A percentile compares a stretch with the other conserved stretches of the same genome.
Evolutionary conservation across 805 yeast genomes (phyloP).

Genomic region (Grigorovia humatica): DNA sequence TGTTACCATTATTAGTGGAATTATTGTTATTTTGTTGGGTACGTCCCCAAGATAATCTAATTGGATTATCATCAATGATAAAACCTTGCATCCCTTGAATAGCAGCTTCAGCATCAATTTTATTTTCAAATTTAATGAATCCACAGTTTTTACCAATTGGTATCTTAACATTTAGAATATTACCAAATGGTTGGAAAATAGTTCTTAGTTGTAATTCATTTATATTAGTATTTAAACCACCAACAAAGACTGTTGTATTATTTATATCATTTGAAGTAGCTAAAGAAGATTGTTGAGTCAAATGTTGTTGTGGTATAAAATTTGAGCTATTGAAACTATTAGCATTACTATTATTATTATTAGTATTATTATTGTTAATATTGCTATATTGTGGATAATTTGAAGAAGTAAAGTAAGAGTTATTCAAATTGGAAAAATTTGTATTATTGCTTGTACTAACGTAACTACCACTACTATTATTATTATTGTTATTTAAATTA

Average conservation of each 20-base stretch:
- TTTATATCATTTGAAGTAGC: constrained; percentile 10
- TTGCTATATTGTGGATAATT: neutral
- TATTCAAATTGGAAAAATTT: constrained; percentile 3
- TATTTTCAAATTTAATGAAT: constrained; percentile 53
- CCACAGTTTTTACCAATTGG: constrained; percentile 79
- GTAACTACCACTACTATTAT: neutral
- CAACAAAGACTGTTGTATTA: constrained; percentile 70
- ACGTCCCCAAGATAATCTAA: constrained; percentile 70
- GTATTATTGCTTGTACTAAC: neutral
- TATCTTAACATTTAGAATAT: constrained; percentile 55
- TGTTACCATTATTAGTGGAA: neutral
- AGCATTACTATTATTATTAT: too few relatives aligned
- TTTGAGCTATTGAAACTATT: neutral
- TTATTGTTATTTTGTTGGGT: constrained; percentile 5
- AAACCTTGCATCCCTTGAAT: constrained; percentile 73
- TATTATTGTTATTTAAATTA: neutral
- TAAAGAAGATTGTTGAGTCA: neutral
- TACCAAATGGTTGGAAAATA: constrained; percentile 66
- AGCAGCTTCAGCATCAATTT: constrained; percentile 70
- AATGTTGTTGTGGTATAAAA: neutral
- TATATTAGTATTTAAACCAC: constrained; percentile 56
- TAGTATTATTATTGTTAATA: neutral
- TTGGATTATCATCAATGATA: constrained; percentile 61
- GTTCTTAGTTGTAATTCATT: constrained; percentile 50
- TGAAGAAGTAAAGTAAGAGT: constrained; percentile 7